A percentile compares a stretch with the other conserved stretches of the same genome.
Evolutionary conservation across 176 grass and related monocot genomes (phyloP).

Genomic region (Hsuehochloa calcarea): DNA sequence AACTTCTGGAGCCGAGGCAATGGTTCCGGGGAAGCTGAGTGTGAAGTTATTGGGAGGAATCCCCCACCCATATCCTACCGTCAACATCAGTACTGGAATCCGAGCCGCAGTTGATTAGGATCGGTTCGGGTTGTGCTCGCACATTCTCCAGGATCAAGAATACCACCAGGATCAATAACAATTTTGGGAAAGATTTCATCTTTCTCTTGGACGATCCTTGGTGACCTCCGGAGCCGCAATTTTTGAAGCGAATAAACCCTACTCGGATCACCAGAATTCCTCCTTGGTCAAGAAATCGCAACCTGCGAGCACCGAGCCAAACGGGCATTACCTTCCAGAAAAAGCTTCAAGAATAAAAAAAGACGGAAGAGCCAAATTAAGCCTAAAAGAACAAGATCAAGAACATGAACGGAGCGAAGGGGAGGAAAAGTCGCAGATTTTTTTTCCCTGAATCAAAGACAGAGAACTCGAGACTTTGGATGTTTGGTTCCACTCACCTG

Average conservation of each 20-base stretch:
- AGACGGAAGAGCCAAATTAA: neutral
- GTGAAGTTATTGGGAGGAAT: conserved; percentile 55
- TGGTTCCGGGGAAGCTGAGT: conserved; percentile 48
- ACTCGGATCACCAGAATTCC: neutral
- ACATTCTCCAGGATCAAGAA: neutral
- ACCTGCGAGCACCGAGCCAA: neutral
- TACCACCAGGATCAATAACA: conserved; percentile 20
- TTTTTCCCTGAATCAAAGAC: neutral
- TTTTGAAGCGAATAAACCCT: neutral
- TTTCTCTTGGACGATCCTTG: neutral
- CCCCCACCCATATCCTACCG: conserved; percentile 63
- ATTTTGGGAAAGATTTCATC: conserved; percentile 9
- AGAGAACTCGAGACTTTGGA: neutral
- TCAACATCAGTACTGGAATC: conserved; percentile 33
- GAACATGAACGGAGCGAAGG: neutral
- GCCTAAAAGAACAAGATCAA: neutral
- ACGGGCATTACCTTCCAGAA: neutral
- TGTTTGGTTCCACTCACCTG: conserved; percentile 19
- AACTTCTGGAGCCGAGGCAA: conserved; percentile 28
- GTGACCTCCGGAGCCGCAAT: conserved; percentile 1
- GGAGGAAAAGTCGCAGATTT: too few relatives aligned
- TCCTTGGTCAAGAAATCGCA: neutral
- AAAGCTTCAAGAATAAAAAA: neutral
- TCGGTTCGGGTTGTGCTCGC: conserved; percentile 16
- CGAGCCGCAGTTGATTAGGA: conserved; percentile 74